Percentiles rank a stretch among this genome's conserved stretches.
phyloP scores from a whole-genome alignment of 768 basidiomycete genomes.

The Sarcodon sp. region DNA sequence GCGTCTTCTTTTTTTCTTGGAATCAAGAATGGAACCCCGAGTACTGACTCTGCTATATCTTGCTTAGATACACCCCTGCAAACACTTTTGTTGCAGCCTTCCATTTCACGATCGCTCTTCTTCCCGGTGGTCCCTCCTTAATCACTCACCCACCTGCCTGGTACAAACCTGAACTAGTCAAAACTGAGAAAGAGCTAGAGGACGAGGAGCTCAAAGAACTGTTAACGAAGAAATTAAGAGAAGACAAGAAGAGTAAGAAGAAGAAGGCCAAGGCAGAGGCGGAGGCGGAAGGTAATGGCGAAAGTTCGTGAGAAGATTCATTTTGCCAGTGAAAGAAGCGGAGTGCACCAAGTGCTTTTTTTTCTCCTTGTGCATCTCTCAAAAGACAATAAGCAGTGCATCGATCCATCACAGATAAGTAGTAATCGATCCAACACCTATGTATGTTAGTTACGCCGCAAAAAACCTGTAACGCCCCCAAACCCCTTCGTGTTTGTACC shows the following conservation, averaged over 20 bases:
- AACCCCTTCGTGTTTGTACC: too few relatives aligned
- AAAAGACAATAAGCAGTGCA: too few relatives aligned
- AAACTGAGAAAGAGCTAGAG: conserved; percentile 80
- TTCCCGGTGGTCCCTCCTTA: conserved; percentile 77
- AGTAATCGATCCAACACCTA: too few relatives aligned
- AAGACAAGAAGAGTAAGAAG: conserved; percentile 90
- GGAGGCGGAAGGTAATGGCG: conserved; percentile 22
- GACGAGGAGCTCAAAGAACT: conserved; percentile 79
- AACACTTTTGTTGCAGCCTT: conserved; percentile 87
- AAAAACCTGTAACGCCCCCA: too few relatives aligned
- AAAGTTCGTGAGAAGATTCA: neutral
- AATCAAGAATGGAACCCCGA: too few relatives aligned
- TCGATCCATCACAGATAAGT: too few relatives aligned
- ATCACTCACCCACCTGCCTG: conserved; percentile 83
- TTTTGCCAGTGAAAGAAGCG: neutral
- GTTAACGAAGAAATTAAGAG: conserved; percentile 68
- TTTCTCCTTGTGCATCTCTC: too few relatives aligned
- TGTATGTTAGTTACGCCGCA: too few relatives aligned
- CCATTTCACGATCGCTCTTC: conserved; percentile 94
- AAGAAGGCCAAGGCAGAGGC: conserved; percentile 51
- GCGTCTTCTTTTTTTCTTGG: conserved; percentile 18
- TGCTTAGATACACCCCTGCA: conserved; percentile 57
- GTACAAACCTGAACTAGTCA: conserved; percentile 89
- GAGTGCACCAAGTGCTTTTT: neutral
- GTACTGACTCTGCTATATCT: conserved; percentile 1